Conservation (phyloP, 352 stramenopile genomes). For the Globisporangium parvum region DNA sequence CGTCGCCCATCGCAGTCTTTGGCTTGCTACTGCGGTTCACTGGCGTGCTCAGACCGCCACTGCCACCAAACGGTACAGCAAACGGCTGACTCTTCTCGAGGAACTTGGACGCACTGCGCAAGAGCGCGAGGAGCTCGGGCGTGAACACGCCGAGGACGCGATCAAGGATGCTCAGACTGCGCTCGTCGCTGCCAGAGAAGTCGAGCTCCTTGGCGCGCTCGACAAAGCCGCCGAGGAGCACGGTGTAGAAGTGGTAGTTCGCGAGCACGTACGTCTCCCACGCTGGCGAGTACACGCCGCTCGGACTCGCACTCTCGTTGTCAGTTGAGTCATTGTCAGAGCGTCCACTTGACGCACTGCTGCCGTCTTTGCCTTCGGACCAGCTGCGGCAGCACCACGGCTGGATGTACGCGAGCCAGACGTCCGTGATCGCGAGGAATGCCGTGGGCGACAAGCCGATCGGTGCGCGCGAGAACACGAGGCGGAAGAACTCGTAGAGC, state of each 20-base stretch:
- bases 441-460: constrained; percentile 74
- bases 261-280: constrained; percentile 82
- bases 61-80: constrained; percentile 35
- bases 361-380: constrained; percentile 24
- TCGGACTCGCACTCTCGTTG: not conserved
- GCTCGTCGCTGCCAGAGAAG: constrained; percentile 58
- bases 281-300: constrained; percentile 36
- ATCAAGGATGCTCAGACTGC: constrained; percentile 54
- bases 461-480: constrained; percentile 77
- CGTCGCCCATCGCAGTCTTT: constrained; percentile 24
- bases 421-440: constrained; percentile 76
- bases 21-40: constrained; percentile 7
- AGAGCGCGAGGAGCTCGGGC: constrained; percentile 51
- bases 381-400: constrained; percentile 76
- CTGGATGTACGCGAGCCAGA: constrained; percentile 85
- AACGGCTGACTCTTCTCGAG: constrained; percentile 70
- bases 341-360: not conserved
- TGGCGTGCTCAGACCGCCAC: constrained; percentile 1
- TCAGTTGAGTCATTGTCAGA: not conserved
- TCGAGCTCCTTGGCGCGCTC: constrained; percentile 82
- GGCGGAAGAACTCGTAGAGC: constrained; percentile 77
- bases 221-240: constrained; percentile 71
- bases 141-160: constrained; percentile 71
- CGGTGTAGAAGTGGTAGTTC: constrained; percentile 88
- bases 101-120: constrained; percentile 50